phyloP scores from a whole-genome alignment of 176 grass and related monocot genomes.

The Oryza punctata region DNA sequence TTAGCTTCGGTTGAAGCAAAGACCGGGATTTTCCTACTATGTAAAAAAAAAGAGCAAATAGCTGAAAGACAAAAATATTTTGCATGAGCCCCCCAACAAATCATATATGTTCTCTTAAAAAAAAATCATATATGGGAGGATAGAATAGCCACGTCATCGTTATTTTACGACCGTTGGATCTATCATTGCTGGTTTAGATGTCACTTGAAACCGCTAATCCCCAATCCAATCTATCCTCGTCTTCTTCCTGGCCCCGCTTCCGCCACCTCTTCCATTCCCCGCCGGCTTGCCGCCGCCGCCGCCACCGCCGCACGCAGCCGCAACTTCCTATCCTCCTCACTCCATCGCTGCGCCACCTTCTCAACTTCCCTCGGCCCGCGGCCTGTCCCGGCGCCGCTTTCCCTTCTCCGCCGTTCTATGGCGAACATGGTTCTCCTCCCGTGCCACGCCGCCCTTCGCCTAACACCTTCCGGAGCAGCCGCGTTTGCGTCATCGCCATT shows the following conservation, averaged over 20 bases:
- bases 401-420: neutral
- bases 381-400: too few species aligned
- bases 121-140: neutral
- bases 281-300: neutral
- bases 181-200: neutral
- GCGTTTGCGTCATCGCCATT: slow-evolving; percentile 34
- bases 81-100: too few species aligned
- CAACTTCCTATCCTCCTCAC: neutral
- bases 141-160: neutral
- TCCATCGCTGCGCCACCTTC: neutral
- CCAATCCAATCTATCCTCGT: neutral
- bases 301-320: too few species aligned
- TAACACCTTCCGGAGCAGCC: neutral
- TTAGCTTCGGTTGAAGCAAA: too few species aligned
- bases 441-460: neutral
- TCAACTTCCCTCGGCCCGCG: neutral
- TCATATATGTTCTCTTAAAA: too few species aligned
- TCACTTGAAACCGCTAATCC: neutral
- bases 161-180: neutral
- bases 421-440: slow-evolving; percentile 19
- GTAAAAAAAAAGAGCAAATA: too few species aligned
- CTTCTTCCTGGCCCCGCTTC: neutral
- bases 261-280: neutral
- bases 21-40: too few species aligned
- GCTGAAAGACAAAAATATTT: too few species aligned